phyloP scores from a whole-genome alignment of 148 eudicot species.

The Dysphania ambrosioides region DNA sequence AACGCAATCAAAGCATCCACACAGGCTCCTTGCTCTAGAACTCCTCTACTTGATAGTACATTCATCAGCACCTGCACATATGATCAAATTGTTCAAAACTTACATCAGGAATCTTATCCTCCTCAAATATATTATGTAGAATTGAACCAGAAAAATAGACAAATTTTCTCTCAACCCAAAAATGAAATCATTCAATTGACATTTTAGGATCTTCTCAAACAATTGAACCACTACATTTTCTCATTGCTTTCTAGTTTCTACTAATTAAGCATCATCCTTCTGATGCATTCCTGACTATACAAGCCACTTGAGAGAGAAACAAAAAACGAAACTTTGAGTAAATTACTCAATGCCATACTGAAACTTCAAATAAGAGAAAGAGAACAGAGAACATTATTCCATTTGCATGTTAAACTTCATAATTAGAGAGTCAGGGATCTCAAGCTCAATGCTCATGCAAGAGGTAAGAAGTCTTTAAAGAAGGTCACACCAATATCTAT shows the following conservation, averaged over 20 bases:
- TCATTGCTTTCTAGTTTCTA: background rate
- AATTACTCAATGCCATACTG: background rate
- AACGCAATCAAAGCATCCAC: slow-evolving; percentile 88
- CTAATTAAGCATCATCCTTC: background rate
- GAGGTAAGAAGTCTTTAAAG: background rate
- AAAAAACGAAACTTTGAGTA: background rate
- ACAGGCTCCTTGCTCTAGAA: slow-evolving; percentile 85
- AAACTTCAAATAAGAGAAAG: background rate
- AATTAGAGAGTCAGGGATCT: background rate
- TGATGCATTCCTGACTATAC: background rate
- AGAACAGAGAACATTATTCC: background rate
- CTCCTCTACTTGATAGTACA: slow-evolving; percentile 78
- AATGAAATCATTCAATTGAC: background rate
- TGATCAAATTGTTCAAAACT: background rate
- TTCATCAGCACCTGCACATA: slow-evolving; percentile 80
- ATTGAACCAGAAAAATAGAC: background rate
- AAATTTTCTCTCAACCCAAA: background rate
- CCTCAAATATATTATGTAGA: background rate
- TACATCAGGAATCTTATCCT: background rate
- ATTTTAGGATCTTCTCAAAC: background rate
- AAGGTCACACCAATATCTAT: background rate
- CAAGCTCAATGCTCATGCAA: background rate
- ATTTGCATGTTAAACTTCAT: background rate
- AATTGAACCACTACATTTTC: background rate
- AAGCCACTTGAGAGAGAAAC: no score